phyloP scores from a whole-genome alignment of 768 basidiomycete species.

The Hygrophorus pudorinus region DNA sequence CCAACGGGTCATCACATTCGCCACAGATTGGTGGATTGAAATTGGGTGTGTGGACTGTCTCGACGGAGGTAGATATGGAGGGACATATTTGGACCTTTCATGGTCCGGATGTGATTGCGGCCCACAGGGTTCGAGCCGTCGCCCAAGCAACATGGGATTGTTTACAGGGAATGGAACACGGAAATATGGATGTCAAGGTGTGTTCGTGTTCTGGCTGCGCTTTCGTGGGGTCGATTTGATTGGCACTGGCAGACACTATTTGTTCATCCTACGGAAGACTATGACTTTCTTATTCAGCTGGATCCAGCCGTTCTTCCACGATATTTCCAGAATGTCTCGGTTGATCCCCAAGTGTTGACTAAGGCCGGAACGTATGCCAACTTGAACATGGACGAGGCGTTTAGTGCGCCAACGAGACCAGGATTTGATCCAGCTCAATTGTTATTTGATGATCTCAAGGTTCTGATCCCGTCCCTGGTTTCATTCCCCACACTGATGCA shows the following conservation, averaged over 20 bases:
- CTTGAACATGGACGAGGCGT: constrained; percentile 20
- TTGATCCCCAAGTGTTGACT: constrained; percentile 38
- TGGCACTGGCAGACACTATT: constrained; percentile 57
- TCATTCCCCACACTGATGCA: not conserved
- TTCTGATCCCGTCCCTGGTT: constrained; percentile 21
- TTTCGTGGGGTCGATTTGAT: constrained; percentile 2
- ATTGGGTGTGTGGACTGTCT: constrained; percentile 65
- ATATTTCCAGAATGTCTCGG: constrained; percentile 60
- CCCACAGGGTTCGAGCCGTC: constrained; percentile 59
- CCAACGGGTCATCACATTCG: not conserved
- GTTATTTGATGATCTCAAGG: constrained; percentile 66
- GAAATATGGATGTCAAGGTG: constrained; percentile 53
- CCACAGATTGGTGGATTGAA: not conserved
- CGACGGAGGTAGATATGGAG: constrained; percentile 64
- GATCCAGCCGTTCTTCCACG: constrained; percentile 55
- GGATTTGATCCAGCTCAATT: constrained; percentile 74
- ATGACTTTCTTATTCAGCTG: constrained; percentile 77
- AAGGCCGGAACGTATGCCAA: constrained; percentile 37
- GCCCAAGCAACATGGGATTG: constrained; percentile 67
- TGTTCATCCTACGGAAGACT: constrained; percentile 72
- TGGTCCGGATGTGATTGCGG: constrained; percentile 63
- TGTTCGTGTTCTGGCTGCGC: not conserved
- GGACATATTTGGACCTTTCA: constrained; percentile 70
- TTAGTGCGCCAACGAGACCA: constrained; percentile 29
- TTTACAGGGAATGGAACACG: constrained; percentile 42